A percentile compares a stretch with the other conserved stretches of the same genome.
Evolutionary conservation across 176 grass and related monocot species (phyloP).

Genomic region (Hyparrhenia diplandra): DNA sequence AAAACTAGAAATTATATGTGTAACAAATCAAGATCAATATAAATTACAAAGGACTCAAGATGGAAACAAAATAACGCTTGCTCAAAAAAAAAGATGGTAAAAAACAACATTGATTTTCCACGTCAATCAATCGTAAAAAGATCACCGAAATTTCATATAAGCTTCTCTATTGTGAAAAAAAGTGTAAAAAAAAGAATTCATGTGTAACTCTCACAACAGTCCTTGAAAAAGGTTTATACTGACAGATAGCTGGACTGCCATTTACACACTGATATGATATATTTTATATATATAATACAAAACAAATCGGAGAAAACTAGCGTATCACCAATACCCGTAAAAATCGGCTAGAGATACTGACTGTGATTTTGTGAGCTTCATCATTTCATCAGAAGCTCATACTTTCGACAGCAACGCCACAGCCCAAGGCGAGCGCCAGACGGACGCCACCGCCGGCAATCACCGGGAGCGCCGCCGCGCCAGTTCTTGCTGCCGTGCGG

Average conservation of each 20-base stretch:
- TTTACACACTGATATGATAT: background rate
- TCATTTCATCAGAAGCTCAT: constrained; percentile 10
- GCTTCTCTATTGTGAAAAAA: background rate
- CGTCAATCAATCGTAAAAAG: background rate
- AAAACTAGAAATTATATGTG: background rate
- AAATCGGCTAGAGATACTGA: background rate
- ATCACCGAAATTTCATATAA: background rate
- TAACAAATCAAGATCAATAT: background rate
- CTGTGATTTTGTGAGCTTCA: too few species aligned
- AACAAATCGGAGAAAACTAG: background rate
- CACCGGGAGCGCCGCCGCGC: background rate
- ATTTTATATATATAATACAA: too few species aligned
- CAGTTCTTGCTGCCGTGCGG: constrained; percentile 23
- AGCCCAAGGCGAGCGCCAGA: constrained; percentile 12
- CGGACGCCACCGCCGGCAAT: background rate
- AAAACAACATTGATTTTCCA: background rate
- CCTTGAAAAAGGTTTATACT: background rate
- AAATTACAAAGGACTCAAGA: too few species aligned
- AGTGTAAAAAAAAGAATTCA: background rate
- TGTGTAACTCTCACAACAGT: background rate
- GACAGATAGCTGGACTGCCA: background rate
- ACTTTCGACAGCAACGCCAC: constrained; percentile 12
- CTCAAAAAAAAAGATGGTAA: background rate
- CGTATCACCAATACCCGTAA: background rate
- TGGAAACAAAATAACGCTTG: too few species aligned